Base-by-base conservation (phyloP, 495 filamentous ascomycete genomes). In the Penicillium chermesinum region DNA sequence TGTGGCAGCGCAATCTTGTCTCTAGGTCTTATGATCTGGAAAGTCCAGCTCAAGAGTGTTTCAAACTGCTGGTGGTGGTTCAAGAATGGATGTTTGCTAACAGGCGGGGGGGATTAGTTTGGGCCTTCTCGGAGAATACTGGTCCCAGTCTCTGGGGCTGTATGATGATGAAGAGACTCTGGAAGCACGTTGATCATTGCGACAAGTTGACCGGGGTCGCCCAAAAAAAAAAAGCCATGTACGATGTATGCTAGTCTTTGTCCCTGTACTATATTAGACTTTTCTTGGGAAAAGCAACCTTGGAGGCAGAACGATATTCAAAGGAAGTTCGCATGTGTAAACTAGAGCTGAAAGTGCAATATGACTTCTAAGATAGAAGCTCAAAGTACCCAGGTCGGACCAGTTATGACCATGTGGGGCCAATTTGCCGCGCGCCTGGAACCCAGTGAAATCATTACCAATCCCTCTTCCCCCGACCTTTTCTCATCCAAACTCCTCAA, bases 11-110 rank as follows among this genome's bases (percentile, higher is more conserved):
- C 89, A 7, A 76, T 81, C 21, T 59, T 81, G 14, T 83, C 88
- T 3, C 66, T 96, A 38, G 87, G 82, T 0, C 72, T 84, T 52
- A 97, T 96, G 90, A 96, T 97, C 25, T 85, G 80, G 74, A 85
- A 74, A 58, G 94, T 95, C 14, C 86, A 86, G 45, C 61, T 98
- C 53, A 88, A 93, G 65, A 84, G 78, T 54, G 88, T 89, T 25
- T 76, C 78, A 57, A 85, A 89, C 58, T 98, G 93, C 58, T 96
- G 91, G 90, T 91, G 88, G 85, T 98, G 94, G 94, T 98, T 98
- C 57, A 82, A 75, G 55, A 82, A 85, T 55, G 86, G 85, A 17
- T 83, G 79, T 44, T 78, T 80, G 65, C 65, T 85, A 41, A 85
- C 82, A 17, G 85, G 86, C 13, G 85, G 85, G 22, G n/a, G 81